Conservation (phyloP, 768 basidiomycete genomes). For the Trametes villosa region DNA sequence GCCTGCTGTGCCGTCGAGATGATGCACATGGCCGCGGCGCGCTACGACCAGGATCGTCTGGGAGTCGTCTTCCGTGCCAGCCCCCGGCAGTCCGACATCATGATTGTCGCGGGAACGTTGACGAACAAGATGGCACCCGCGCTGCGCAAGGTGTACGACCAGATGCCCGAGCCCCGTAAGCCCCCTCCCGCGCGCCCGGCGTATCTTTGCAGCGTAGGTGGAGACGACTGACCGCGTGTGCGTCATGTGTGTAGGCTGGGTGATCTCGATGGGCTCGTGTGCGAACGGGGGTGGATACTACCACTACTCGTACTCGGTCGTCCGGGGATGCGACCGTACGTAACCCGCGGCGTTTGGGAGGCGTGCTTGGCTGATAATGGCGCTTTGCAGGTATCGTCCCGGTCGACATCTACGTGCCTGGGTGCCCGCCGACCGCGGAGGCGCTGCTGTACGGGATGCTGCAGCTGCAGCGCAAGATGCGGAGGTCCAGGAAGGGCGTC, state of each 20-base stretch:
- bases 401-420: conserved; percentile 97
- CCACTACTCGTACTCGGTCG: conserved; percentile 98
- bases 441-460: conserved; percentile 96
- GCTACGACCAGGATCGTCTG: conserved; percentile 97
- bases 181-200: conserved; percentile 19
- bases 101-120: conserved; percentile 98
- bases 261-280: conserved; percentile 99
- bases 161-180: conserved; percentile 97
- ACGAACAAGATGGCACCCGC: conserved; percentile 99
- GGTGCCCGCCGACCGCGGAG: conserved; percentile 95
- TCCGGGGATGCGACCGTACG: conserved; percentile 95
- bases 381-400: conserved; percentile 85
- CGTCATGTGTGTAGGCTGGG: conserved; percentile 70
- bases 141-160: conserved; percentile 93
- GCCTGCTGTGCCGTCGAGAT: conserved; percentile 99
- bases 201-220: neutral
- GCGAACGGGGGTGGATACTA: conserved; percentile 98
- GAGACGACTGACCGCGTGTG: neutral
- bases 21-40: conserved; percentile 99
- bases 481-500: conserved; percentile 82
- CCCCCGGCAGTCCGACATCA: conserved; percentile 95
- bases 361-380: conserved; percentile 16
- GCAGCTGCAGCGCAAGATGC: conserved; percentile 96
- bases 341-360: conserved; percentile 18
- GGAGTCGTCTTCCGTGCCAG: conserved; percentile 99